phyloP scores from a whole-genome alignment of 2,329 filamentous ascomycete species.

The Hawksworthiomyces lignivorus region DNA sequence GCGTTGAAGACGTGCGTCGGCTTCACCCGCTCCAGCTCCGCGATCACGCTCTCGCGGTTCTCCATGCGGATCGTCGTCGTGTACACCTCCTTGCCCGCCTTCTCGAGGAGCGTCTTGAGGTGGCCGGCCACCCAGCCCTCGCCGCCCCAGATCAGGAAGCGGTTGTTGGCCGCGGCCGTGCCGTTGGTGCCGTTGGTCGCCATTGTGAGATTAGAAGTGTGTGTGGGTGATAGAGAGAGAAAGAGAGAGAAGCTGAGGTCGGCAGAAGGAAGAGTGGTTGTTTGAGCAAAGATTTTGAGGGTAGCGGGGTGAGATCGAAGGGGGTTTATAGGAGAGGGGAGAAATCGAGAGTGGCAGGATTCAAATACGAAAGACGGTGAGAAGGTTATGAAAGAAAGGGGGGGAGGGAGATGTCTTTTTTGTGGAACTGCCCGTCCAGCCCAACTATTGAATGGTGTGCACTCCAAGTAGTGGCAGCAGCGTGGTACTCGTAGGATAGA shows the following conservation, averaged over 20 bases:
- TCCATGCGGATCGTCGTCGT: constrained; percentile 59
- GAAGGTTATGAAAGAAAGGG: no score
- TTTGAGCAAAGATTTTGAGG: neutral
- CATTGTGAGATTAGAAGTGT: constrained; percentile 7
- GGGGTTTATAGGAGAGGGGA: neutral
- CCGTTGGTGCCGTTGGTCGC: constrained; percentile 5
- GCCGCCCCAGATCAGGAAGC: constrained; percentile 59
- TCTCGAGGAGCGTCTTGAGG: constrained; percentile 49
- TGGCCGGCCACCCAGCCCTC: constrained; percentile 57
- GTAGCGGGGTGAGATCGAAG: neutral
- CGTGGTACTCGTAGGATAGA: no score
- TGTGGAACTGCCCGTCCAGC: constrained; percentile 5
- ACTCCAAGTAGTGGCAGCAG: no score
- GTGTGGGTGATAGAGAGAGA: neutral
- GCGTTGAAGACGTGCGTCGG: constrained; percentile 61
- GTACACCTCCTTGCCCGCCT: constrained; percentile 53
- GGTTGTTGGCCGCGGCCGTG: constrained; percentile 22
- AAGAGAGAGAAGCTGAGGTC: neutral
- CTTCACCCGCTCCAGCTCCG: constrained; percentile 49
- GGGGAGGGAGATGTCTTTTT: constrained; percentile 7
- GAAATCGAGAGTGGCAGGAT: constrained; percentile 1
- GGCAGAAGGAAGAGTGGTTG: neutral
- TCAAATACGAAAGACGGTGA: constrained; percentile 10
- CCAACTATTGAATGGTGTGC: neutral
- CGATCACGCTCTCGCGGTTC: constrained; percentile 47